These are phyloP conservation scores for Trametes polyzona DNA, from an alignment of 1,284 basidiomycete genomes.

Conservation along the genomic window DNA sequence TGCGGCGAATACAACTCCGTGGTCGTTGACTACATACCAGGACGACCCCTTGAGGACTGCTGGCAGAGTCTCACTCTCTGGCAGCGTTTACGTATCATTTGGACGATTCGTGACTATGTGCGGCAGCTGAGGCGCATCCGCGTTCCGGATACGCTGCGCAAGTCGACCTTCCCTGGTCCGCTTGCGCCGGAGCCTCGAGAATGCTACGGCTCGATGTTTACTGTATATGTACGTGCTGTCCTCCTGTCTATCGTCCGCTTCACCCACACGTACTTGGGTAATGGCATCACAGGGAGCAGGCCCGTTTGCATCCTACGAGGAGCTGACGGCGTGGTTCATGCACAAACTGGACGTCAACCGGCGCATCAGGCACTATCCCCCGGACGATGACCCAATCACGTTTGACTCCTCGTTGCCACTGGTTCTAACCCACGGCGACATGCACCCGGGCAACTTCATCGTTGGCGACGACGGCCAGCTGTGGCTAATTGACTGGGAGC, in stretches of 20 bases:
- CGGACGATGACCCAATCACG: background rate
- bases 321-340: conserved; percentile 11
- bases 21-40: conserved; percentile 31
- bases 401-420: conserved; percentile 14
- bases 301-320: conserved; percentile 15
- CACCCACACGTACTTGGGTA: background rate
- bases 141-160: background rate
- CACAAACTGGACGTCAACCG: conserved; percentile 14
- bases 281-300: background rate
- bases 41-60: conserved; percentile 24
- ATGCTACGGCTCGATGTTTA: background rate
- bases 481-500: conserved; percentile 22
- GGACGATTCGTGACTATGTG: background rate
- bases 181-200: background rate
- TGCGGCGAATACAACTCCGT: conserved; percentile 2
- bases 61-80: conserved; percentile 29
- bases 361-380: conserved; percentile 4
- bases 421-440: conserved; percentile 18
- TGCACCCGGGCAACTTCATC: conserved; percentile 16
- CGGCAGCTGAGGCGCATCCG: background rate
- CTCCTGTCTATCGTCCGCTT: too few species aligned
- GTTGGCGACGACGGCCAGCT: conserved; percentile 10
- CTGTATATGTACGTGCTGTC: background rate
- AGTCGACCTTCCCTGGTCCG: background rate
- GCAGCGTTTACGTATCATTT: background rate